Base-by-base conservation (phyloP, 345 rosid species). In the Euphorbia pulcherrima region DNA sequence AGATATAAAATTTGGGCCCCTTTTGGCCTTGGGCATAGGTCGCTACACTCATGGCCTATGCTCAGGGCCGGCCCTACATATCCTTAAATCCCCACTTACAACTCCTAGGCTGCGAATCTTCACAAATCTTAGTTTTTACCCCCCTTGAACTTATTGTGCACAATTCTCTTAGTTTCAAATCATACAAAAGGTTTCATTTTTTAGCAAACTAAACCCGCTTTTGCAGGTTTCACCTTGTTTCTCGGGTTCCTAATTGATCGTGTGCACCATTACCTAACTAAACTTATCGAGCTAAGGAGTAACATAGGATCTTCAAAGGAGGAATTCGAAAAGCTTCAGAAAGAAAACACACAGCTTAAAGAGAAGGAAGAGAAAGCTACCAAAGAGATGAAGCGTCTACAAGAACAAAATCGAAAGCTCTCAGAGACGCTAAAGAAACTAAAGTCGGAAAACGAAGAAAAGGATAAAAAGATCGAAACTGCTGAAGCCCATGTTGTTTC, bases 211-310 rank as follows among this genome's bases (percentile, higher is more conserved):
- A n/a, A n/a, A n/a, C n/a, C n/a, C n/a, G n/a, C n/a, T n/a, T 52
- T 75, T 86, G 84, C 84, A 92, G 98, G 97, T 60, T 92, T 90
- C 41, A 84, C 92, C 13, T 78, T 90, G 18, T 92, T 90, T 68
- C 96, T 92, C 0, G 98, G 98, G 40, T 92, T 92, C 78, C 67
- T 92, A 58, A 84, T 92, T 35, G 97, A 92, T 62, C 87, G 98
- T 0, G 75, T 82, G 82, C 98, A 92, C 68, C 90, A 88, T 68
- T 92, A 87, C 76, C 91, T 88, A 51, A 81, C 71, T 57, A 88
- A 90, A 79, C 87, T 92, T 41, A 72, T 90, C 33, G 77, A 65
- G 8, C 30, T 90, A 30, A 87, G 95, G 85, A 76, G 84, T 65
- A 80, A 54, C 13, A 78, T 60, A 30, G 92, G 92, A 41, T 83